phyloP scores from a whole-genome alignment of 1,284 basidiomycete genomes.

The Cutaneotrichosporon sp. region DNA sequence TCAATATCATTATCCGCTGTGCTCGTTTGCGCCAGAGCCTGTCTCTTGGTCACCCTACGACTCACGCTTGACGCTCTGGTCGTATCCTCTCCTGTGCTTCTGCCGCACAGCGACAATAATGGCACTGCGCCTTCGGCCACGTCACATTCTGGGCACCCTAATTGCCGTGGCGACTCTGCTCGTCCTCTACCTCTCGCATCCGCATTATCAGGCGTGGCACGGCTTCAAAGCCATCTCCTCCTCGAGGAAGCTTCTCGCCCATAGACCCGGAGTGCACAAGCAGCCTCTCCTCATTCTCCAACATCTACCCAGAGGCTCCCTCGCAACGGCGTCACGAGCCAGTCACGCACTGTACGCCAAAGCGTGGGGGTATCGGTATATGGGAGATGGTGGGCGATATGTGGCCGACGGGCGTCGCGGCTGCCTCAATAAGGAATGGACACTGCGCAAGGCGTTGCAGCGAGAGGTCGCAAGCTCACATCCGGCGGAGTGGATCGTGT shows the following conservation, averaged over 20 bases:
- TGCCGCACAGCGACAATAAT: no score
- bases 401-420: not conserved
- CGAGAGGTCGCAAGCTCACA: not conserved
- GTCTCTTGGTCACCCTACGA: no score
- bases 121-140: not conserved
- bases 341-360: conserved; percentile 6
- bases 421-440: conserved; percentile 7
- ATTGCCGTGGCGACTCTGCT: not conserved
- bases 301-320: not conserved
- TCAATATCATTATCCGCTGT: no score
- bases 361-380: conserved; percentile 9
- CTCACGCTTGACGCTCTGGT: no score
- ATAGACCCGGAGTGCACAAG: not conserved
- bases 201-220: not conserved
- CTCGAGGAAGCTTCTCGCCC: not conserved
- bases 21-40: no score
- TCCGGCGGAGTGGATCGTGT: conserved; percentile 15
- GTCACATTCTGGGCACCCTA: not conserved
- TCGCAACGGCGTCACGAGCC: not conserved
- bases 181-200: not conserved
- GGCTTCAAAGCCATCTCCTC: not conserved
- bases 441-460: not conserved
- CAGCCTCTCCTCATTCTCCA: conserved; percentile 7
- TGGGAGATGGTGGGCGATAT: not conserved
- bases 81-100: no score